Base-by-base conservation (phyloP, 495 filamentous ascomycete genomes). In the Aspergillus mulundensis region DNA sequence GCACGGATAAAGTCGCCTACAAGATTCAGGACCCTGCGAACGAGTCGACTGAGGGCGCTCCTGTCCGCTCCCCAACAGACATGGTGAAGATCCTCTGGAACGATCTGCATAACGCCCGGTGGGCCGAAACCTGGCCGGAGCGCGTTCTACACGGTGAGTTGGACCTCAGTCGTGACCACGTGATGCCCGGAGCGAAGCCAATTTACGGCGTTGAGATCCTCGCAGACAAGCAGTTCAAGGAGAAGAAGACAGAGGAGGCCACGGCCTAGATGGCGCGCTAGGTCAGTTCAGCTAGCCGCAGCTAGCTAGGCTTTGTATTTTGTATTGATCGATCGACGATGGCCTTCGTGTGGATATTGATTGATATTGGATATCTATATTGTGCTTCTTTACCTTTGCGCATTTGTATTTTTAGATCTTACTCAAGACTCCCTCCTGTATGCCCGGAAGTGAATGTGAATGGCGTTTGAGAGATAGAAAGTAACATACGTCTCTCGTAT, bases 1-100 rank as follows among this genome's bases (percentile, higher is more conserved):
- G 61, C 56, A 51, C 57, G 43, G 56, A 61, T 51, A 25, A 57
- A 2, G 67, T 71, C 39, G 49, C 60, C 45, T 64, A 73, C 34
- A 67, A 66, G 47, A 60, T 66, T 60, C 57, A 68, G 50, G 69
- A 70, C 3, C 14, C n/a, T 8, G n/a, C 38, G 18, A 12, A 18
- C 14, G 25, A 28, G 25, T 40, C 38, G 63, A 53, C 54, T 39
- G 61, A 72, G 58, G 54, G 61, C 11, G 61, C 57, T 53, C 57
- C 59, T 24, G 63, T 59, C 49, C 70, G 69, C 5, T 72, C 68
- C 25, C 39, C 50, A 1, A 58, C 62, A 1, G 62, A 71, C 15
- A 58, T 66, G 7, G 75, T 87, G 24, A 75, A 77, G 61, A 76
- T 95, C 24, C 81, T 81, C 66, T 95, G 91, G 91, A 75, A 70